These are phyloP conservation scores for Pyrus communis DNA, from an alignment of 306 rosid genomes.

Conservation along the genomic window DNA sequence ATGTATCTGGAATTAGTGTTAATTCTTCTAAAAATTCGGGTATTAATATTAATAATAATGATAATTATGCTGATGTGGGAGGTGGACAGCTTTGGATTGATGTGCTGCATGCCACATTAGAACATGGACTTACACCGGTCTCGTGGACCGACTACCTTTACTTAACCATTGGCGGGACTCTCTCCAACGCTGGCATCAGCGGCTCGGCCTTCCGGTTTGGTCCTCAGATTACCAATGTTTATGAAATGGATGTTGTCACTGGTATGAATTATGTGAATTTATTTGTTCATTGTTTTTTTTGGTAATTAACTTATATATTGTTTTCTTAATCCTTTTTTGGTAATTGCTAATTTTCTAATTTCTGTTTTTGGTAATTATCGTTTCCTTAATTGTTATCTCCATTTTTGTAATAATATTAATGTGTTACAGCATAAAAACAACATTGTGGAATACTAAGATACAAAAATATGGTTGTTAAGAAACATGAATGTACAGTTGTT, in stretches of 20 bases:
- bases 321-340: not conserved
- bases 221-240: conserved; percentile 64
- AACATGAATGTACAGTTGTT: conserved; percentile 5
- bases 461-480: conserved; percentile 2
- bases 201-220: conserved; percentile 63
- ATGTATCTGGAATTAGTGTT: conserved; percentile 5
- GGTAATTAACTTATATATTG: not conserved
- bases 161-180: conserved; percentile 68
- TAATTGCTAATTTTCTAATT: not conserved
- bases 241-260: conserved; percentile 60
- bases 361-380: not conserved
- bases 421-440: not conserved
- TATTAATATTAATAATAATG: not conserved
- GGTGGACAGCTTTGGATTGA: conserved; percentile 65
- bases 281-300: too few species aligned
- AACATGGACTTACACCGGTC: conserved; percentile 53
- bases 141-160: conserved; percentile 72
- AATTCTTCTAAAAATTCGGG: not conserved
- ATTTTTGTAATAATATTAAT: not conserved
- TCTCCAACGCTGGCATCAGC: conserved; percentile 66
- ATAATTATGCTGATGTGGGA: conserved; percentile 52
- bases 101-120: conserved; percentile 39
- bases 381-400: not conserved
- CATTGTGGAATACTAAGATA: not conserved
- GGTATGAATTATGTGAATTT: conserved; percentile 27